phyloP scores from a whole-genome alignment of 129 eudicot genomes.

The Rutidosis leptorrhynchoides region DNA sequence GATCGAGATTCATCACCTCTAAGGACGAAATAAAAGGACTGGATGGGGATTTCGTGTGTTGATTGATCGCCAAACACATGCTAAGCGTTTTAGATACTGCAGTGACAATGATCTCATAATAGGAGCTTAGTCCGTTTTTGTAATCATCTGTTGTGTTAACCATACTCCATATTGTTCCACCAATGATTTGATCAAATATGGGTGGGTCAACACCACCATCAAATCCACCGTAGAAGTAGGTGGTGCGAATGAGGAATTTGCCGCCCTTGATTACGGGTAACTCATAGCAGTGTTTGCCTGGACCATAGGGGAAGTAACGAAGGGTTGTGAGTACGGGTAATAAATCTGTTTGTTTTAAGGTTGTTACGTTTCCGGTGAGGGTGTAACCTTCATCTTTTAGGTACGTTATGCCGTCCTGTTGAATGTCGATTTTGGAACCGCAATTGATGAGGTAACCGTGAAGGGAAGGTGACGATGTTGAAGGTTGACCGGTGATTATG shows the following conservation, averaged over 20 bases:
- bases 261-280: slow-evolving; percentile 51
- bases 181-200: slow-evolving; percentile 77
- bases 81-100: slow-evolving; percentile 43
- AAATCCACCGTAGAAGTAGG: slow-evolving; percentile 70
- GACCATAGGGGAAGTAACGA: slow-evolving; percentile 49
- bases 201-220: slow-evolving; percentile 78
- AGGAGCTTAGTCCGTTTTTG: slow-evolving; percentile 51
- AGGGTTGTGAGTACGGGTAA: slow-evolving; percentile 51
- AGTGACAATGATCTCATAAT: slow-evolving; percentile 57
- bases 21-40: slow-evolving; percentile 63
- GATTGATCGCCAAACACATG: slow-evolving; percentile 64
- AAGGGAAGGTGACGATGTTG: slow-evolving; percentile 27
- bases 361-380: slow-evolving; percentile 45
- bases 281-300: slow-evolving; percentile 55
- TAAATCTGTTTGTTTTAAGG: slow-evolving; percentile 36
- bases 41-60: slow-evolving; percentile 40
- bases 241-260: slow-evolving; percentile 58
- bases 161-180: slow-evolving; percentile 68
- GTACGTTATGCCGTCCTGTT: slow-evolving; percentile 48
- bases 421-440: slow-evolving; percentile 43
- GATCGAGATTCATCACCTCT: slow-evolving; percentile 55
- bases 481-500: slow-evolving; percentile 28
- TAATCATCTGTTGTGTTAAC: slow-evolving; percentile 85
- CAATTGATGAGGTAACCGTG: slow-evolving; percentile 65
- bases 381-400: slow-evolving; percentile 46